Evolutionary conservation across 2,329 filamentous ascomycete genomes (phyloP).

Genomic region (Apiospora hydei): DNA sequence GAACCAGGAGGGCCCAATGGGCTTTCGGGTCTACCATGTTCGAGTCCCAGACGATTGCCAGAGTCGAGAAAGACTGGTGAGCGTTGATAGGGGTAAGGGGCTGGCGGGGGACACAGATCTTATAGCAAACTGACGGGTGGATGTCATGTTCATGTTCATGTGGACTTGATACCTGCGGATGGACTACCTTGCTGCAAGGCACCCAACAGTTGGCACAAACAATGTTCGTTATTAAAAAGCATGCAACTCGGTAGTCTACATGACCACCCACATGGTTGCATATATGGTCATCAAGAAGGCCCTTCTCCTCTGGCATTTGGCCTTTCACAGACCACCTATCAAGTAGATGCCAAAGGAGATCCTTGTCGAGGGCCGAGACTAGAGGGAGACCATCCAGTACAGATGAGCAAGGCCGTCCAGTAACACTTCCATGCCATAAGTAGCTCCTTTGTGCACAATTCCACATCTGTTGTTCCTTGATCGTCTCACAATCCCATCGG

Average conservation of each 20-base stretch:
- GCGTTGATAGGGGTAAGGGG: conserved; percentile 5
- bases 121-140: not conserved
- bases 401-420: not conserved
- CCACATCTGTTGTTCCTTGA: not conserved
- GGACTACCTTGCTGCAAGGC: not conserved
- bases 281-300: not conserved
- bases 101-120: not conserved
- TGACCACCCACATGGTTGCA: conserved; percentile 16
- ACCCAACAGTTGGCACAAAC: conserved; percentile 7
- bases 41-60: not conserved
- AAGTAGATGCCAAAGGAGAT: not conserved
- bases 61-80: not conserved
- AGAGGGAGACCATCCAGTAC: not conserved
- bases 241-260: conserved; percentile 10
- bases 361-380: not conserved
- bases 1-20: not conserved
- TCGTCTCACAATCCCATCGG: not conserved
- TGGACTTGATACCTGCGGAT: conserved; percentile 18
- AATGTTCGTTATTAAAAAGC: not conserved
- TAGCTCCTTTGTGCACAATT: not conserved
- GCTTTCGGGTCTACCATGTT: not conserved
- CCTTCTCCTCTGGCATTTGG: not conserved
- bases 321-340: not conserved
- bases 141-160: conserved; percentile 17
- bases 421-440: not conserved